These are phyloP conservation scores for Scedosporium minutisporum DNA, from an alignment of 2,329 filamentous ascomycete species.

Conservation along the genomic window DNA sequence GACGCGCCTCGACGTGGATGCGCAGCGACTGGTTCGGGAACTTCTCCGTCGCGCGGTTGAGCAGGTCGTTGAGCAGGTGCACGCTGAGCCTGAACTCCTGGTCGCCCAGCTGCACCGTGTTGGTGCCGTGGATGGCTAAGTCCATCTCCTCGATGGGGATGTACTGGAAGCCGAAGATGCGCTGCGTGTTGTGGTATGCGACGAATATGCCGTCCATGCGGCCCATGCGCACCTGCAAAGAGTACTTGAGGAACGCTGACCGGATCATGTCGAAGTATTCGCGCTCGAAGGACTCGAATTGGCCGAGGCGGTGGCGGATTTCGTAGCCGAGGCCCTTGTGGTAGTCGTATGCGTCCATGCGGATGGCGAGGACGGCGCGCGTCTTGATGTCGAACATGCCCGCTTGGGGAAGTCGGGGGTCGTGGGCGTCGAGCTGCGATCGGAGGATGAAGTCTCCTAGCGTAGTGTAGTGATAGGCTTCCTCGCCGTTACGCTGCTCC, in stretches of 20 bases:
- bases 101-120: slow-evolving; percentile 59
- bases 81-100: slow-evolving; percentile 79
- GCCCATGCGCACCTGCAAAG: slow-evolving; percentile 90
- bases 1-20: slow-evolving; percentile 71
- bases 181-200: slow-evolving; percentile 87
- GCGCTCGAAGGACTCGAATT: slow-evolving; percentile 85
- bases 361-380: slow-evolving; percentile 79
- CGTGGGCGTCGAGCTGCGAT: slow-evolving; percentile 86
- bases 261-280: slow-evolving; percentile 97
- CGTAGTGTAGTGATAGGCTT: slow-evolving; percentile 81
- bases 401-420: slow-evolving; percentile 74
- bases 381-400: slow-evolving; percentile 98
- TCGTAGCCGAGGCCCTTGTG: slow-evolving; percentile 78
- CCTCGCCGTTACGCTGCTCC: slow-evolving; percentile 60
- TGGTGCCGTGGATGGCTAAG: slow-evolving; percentile 71
- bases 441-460: slow-evolving; percentile 86
- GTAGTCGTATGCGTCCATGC: slow-evolving; percentile 70
- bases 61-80: slow-evolving; percentile 64
- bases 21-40: slow-evolving; percentile 72
- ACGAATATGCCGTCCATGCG: slow-evolving; percentile 99
- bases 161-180: slow-evolving; percentile 98
- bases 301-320: slow-evolving; percentile 64
- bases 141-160: slow-evolving; percentile 83
- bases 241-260: slow-evolving; percentile 91
- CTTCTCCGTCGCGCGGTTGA: slow-evolving; percentile 63